These are phyloP conservation scores for Metschnikowia henanensis DNA, from an alignment of 805 yeast species.

Conservation along the genomic window DNA sequence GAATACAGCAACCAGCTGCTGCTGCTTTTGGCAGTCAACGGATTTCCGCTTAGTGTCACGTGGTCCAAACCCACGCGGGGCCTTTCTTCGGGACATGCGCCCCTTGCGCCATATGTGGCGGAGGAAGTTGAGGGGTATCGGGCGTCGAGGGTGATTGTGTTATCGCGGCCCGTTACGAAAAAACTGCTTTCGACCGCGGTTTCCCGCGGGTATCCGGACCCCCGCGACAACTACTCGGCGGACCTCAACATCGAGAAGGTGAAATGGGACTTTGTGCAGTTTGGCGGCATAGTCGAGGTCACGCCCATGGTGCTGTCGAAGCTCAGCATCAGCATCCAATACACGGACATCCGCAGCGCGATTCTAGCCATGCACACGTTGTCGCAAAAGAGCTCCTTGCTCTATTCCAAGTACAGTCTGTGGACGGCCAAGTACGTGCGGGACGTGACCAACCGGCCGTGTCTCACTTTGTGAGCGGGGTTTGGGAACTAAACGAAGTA, in stretches of 20 bases:
- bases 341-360: slow-evolving; percentile 57
- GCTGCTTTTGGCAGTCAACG: slow-evolving; percentile 60
- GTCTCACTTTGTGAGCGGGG: slow-evolving; percentile 21
- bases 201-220: slow-evolving; percentile 40
- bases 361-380: slow-evolving; percentile 47
- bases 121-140: slow-evolving; percentile 40
- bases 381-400: slow-evolving; percentile 11
- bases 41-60: slow-evolving; percentile 44
- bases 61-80: slow-evolving; percentile 39
- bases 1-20: slow-evolving; percentile 47
- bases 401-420: slow-evolving; percentile 42
- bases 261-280: slow-evolving; percentile 49
- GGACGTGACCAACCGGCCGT: slow-evolving; percentile 63
- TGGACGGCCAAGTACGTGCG: slow-evolving; percentile 70
- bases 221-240: slow-evolving; percentile 39
- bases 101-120: slow-evolving; percentile 23
- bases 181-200: not conserved
- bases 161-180: slow-evolving; percentile 22
- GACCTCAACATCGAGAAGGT: slow-evolving; percentile 48
- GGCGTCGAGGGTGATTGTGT: slow-evolving; percentile 57
- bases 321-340: slow-evolving; percentile 60
- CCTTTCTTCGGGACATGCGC: slow-evolving; percentile 17
- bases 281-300: slow-evolving; percentile 62
- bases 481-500: not conserved
- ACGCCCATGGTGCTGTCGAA: slow-evolving; percentile 67